These are phyloP conservation scores for Oxalis stricta DNA, from an alignment of 441 rosid genomes.

Conservation along the genomic window DNA sequence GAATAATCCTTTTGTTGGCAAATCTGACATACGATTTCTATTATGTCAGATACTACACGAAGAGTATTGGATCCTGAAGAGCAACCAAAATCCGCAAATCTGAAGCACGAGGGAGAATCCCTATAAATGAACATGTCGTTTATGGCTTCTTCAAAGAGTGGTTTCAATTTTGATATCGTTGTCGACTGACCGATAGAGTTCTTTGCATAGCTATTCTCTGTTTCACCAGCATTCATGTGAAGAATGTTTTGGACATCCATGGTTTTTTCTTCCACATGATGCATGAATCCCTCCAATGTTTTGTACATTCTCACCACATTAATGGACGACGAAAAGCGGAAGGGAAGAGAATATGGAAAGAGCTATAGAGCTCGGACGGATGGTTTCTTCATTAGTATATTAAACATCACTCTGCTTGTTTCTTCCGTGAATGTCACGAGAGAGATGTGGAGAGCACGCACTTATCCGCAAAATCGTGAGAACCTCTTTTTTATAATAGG, in stretches of 20 bases:
- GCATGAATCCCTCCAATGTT: no score
- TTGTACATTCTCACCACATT: no score
- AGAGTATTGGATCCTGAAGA: conserved; percentile 25
- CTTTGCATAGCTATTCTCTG: conserved; percentile 6
- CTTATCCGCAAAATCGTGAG: no score
- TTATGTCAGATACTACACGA: not conserved
- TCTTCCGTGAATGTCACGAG: no score
- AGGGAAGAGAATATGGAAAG: no score
- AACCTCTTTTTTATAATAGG: no score
- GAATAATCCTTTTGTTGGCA: not conserved
- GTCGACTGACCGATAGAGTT: conserved; percentile 5
- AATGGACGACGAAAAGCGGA: no score
- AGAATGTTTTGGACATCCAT: not conserved
- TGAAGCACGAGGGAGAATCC: not conserved
- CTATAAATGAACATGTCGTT: not conserved
- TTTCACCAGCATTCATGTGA: conserved; percentile 6
- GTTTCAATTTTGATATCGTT: conserved; percentile 4
- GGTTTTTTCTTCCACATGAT: no score
- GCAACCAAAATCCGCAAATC: conserved; percentile 27
- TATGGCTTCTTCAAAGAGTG: conserved; percentile 6
- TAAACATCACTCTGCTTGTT: no score
- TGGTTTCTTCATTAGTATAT: no score
- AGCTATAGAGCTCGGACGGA: no score
- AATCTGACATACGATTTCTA: conserved; percentile 6
- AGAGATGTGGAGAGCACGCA: no score